Evolutionary conservation across 2,329 filamentous ascomycete species (phyloP).

Genomic region (Colletotrichum sp.): DNA sequence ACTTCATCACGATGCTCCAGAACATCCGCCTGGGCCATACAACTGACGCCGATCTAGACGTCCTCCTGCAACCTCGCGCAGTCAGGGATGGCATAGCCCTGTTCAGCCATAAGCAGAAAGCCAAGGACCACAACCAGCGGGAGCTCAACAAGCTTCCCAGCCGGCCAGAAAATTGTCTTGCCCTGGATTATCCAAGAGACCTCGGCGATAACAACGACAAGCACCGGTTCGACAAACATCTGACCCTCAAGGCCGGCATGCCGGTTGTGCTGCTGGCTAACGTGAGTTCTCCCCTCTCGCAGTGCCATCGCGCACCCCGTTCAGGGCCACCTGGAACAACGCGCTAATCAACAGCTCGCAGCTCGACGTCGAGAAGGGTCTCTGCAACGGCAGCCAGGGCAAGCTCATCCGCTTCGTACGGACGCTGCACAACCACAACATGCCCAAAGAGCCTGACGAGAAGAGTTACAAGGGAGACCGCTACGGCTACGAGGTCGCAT

Average conservation of each 20-base stretch:
- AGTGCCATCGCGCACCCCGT: neutral
- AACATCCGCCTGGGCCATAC: slow-evolving; percentile 53
- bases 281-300: neutral
- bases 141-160: neutral
- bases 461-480: neutral
- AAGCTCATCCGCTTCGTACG: neutral
- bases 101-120: neutral
- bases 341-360: rapidly evolving
- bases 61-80: slow-evolving; percentile 49
- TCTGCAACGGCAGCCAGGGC: slow-evolving; percentile 7
- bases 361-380: neutral
- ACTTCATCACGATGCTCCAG: slow-evolving; percentile 60
- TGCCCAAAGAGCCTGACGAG: neutral
- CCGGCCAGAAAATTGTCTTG: neutral
- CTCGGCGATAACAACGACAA: neutral
- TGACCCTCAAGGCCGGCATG: neutral
- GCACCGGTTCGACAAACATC: neutral
- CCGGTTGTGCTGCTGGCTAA: neutral
- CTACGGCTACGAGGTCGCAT: neutral
- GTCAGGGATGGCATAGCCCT: slow-evolving; percentile 17
- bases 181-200: neutral
- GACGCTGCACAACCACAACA: slow-evolving; percentile 34
- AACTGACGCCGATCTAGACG: slow-evolving; percentile 38
- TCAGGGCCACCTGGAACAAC: too few species aligned
- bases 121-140: neutral